A percentile compares a stretch with the other conserved stretches of the same genome.
phyloP scores from a whole-genome alignment of 139 green algal genomes.

The Desmodesmus armatus region DNA sequence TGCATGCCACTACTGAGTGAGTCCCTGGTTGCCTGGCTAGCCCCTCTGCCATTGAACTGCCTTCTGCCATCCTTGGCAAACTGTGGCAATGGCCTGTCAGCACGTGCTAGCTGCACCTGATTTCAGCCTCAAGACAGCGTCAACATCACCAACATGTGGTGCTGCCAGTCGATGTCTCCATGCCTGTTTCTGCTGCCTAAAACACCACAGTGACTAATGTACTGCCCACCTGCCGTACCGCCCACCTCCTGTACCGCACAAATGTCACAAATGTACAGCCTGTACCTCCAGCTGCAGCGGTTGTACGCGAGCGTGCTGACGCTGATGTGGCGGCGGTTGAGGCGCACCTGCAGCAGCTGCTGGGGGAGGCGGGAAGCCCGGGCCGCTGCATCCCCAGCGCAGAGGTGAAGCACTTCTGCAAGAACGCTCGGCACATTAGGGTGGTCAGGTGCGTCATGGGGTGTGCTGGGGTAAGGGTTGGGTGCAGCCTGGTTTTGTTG shows the following conservation, averaged over 20 bases:
- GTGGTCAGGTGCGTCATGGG: constrained; percentile 61
- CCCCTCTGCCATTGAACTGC: too few species aligned
- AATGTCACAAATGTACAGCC: too few species aligned
- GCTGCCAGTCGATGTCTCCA: too few species aligned
- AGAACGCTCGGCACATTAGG: constrained; percentile 82
- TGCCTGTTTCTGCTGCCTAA: too few species aligned
- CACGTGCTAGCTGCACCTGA: too few species aligned
- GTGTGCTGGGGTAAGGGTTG: too few species aligned
- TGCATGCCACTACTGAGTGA: constrained; percentile 92
- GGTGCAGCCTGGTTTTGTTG: not conserved
- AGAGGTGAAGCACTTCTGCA: constrained; percentile 82
- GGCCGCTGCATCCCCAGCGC: constrained; percentile 56
- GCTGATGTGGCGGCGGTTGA: constrained; percentile 78
- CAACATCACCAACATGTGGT: too few species aligned
- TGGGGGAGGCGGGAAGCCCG: constrained; percentile 64
- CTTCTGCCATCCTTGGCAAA: too few species aligned
- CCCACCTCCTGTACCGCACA: not conserved
- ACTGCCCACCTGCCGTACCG: not conserved
- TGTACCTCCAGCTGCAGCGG: constrained; percentile 88
- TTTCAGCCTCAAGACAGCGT: too few species aligned
- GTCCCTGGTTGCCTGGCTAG: not conserved
- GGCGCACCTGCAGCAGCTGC: constrained; percentile 63
- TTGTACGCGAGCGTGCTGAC: constrained; percentile 88
- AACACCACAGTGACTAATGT: too few species aligned
- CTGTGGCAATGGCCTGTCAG: too few species aligned